A percentile compares a stretch with the other conserved stretches of the same genome.
Evolutionary conservation across 2,329 filamentous ascomycete species (phyloP).

Genomic region (Bretziella fagacearum): DNA sequence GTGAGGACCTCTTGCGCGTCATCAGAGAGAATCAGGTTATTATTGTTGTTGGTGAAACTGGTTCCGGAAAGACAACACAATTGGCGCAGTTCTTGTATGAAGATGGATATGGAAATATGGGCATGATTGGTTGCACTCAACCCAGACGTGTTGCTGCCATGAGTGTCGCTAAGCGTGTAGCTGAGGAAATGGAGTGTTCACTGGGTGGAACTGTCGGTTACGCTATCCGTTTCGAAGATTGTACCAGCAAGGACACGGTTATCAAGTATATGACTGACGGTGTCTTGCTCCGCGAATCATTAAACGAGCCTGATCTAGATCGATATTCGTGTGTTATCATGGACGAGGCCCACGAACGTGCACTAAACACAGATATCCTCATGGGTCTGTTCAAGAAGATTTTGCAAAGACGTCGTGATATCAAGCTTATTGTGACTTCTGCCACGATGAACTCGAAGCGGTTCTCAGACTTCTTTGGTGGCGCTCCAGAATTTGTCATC

Average conservation of each 20-base stretch:
- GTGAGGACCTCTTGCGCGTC: constrained; percentile 79
- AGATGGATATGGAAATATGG: constrained; percentile 74
- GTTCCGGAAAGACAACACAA: constrained; percentile 94
- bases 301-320: constrained; percentile 84
- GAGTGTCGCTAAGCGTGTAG: constrained; percentile 96
- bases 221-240: constrained; percentile 95
- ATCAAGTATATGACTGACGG: constrained; percentile 99
- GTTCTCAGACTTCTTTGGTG: constrained; percentile 91
- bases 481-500: constrained; percentile 90
- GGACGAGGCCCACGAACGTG: constrained; percentile 96
- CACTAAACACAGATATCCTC: constrained; percentile 88
- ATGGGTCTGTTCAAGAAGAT: constrained; percentile 99
- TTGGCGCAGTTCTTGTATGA: constrained; percentile 91
- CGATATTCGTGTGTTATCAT: constrained; percentile 98
- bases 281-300: constrained; percentile 78
- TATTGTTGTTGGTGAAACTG: constrained; percentile 92
- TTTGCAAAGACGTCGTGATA: constrained; percentile 66
- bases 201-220: constrained; percentile 83
- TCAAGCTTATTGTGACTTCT: constrained; percentile 94
- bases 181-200: constrained; percentile 93
- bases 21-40: constrained; percentile 95
- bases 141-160: constrained; percentile 93
- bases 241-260: constrained; percentile 81
- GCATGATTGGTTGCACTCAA: constrained; percentile 93
- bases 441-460: constrained; percentile 97